Evolutionary conservation across 176 grass and related monocot species (phyloP), one percentile per base, ranked within the genome.

Genomic region (Hordeum marinum): DNA sequence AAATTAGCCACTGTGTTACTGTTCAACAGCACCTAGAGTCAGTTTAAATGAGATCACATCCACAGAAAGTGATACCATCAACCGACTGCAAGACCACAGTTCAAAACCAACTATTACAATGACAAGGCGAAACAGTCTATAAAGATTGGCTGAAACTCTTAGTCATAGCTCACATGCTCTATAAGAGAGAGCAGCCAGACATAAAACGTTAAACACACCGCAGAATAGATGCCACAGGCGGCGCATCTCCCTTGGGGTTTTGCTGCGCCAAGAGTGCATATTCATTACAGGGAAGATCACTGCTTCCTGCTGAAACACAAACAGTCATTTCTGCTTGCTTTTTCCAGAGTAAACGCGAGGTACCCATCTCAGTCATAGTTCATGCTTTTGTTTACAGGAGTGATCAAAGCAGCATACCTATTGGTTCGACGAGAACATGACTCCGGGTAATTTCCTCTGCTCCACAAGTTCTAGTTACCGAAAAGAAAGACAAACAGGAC

Each of bases 351-450:
- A 7, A 6, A n/a, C 27, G 57, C 29, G 37, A 67, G 57, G 61
- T 76, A 84, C 80, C 73, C 68, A 68, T 68, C 61, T 41, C 46
- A 80, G 80, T 76, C 71, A 80, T 74, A 75, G 4, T 75, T 54
- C 72, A 45, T 68, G 78, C 0, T 85, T 77, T 35, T 80, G 17
- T 55, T 74, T 68, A 81, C 79, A 64, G 64, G 63, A 85, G 83
- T 88, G 67, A 76, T 87, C 77, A 85, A 77, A 82, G 72, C 75
- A 82, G 13, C 88, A 90, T 90, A 93, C 91, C 91, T 93, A 93
- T 84, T 50, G 20, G 40, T 75, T 48, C 10, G 85, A 90, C 6
- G 85, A 50, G 79, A 88, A 78, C 85, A 88, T 42, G 55, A 65
- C 72, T 54, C 76, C 83, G 68, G 83, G 82, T 58, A 84, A 34